A percentile compares a stretch with the other conserved stretches of the same genome.
phyloP scores from a whole-genome alignment of 495 filamentous ascomycete species.

The Parathielavia hyrcaniae region DNA sequence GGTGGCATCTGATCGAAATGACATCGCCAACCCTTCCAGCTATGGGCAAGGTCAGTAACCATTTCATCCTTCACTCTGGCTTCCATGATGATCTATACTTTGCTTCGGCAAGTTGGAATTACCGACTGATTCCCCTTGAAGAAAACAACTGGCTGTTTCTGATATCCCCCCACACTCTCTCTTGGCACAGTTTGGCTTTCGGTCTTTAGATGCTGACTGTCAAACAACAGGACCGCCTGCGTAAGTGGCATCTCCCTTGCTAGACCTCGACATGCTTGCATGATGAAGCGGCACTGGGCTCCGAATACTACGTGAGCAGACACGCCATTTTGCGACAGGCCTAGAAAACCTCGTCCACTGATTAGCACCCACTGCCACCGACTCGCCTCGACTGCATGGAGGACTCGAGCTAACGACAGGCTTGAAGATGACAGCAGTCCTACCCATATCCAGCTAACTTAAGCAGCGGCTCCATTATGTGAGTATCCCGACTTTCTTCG shows the following conservation, averaged over 20 bases:
- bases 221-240: not conserved
- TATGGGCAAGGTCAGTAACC: slow-evolving; percentile 17
- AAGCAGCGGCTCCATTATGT: slow-evolving; percentile 1
- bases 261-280: slow-evolving; percentile 30
- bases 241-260: slow-evolving; percentile 25
- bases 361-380: slow-evolving; percentile 40
- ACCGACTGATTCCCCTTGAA: slow-evolving; percentile 89
- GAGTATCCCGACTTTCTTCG: slow-evolving; percentile 6
- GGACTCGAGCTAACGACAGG: slow-evolving; percentile 22
- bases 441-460: not conserved
- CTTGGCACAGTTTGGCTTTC: slow-evolving; percentile 3
- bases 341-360: slow-evolving; percentile 99
- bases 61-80: not conserved
- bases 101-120: slow-evolving; percentile 97
- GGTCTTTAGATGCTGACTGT: slow-evolving; percentile 15
- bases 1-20: not conserved
- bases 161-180: slow-evolving; percentile 44
- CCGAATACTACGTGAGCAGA: slow-evolving; percentile 79
- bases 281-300: slow-evolving; percentile 99
- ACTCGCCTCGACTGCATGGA: not conserved
- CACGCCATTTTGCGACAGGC: slow-evolving; percentile 96
- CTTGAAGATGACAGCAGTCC: slow-evolving; percentile 6
- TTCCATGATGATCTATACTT: slow-evolving; percentile 73
- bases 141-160: slow-evolving; percentile 83
- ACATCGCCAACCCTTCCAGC: too few species aligned